These are phyloP conservation scores for Alloteropsis angusta DNA, from an alignment of 202 grass and related monocot genomes.

Conservation along the genomic window DNA sequence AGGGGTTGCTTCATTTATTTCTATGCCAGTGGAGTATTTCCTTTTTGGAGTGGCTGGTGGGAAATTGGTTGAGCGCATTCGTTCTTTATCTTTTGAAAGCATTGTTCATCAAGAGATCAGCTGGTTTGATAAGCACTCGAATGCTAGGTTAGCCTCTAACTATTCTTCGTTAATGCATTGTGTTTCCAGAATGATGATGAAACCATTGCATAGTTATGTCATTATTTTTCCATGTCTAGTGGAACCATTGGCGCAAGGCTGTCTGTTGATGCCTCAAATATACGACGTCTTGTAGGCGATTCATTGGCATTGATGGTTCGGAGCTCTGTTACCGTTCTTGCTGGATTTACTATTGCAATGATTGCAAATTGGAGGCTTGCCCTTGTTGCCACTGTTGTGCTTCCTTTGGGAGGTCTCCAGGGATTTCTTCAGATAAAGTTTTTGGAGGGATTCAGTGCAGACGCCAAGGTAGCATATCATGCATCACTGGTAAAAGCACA, in stretches of 20 bases:
- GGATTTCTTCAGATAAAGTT: slow-evolving; percentile 37
- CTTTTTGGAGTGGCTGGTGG: slow-evolving; percentile 14
- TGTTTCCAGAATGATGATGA: background rate
- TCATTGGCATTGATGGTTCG: slow-evolving; percentile 6
- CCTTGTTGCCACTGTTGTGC: background rate
- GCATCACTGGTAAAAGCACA: background rate
- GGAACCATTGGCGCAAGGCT: slow-evolving; percentile 10
- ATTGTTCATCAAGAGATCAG: slow-evolving; percentile 12
- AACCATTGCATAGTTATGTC: background rate
- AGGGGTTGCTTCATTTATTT: slow-evolving; percentile 4
- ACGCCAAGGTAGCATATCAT: slow-evolving; percentile 32
- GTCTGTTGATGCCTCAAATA: slow-evolving; percentile 16
- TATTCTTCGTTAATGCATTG: background rate
- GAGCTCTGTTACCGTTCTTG: slow-evolving; percentile 6
- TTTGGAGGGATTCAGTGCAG: slow-evolving; percentile 33
- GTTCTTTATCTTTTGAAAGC: slow-evolving; percentile 7
- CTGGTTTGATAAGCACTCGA: slow-evolving; percentile 5
- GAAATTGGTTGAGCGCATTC: background rate
- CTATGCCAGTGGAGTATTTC: background rate
- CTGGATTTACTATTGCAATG: background rate
- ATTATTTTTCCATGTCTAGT: background rate
- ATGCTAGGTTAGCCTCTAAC: slow-evolving; percentile 7
- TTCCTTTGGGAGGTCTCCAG: background rate
- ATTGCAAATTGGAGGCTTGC: slow-evolving; percentile 15
- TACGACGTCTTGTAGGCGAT: slow-evolving; percentile 10